Conservation (phyloP, 2,329 filamentous ascomycete species). For the Talaromyces sp. region DNA sequence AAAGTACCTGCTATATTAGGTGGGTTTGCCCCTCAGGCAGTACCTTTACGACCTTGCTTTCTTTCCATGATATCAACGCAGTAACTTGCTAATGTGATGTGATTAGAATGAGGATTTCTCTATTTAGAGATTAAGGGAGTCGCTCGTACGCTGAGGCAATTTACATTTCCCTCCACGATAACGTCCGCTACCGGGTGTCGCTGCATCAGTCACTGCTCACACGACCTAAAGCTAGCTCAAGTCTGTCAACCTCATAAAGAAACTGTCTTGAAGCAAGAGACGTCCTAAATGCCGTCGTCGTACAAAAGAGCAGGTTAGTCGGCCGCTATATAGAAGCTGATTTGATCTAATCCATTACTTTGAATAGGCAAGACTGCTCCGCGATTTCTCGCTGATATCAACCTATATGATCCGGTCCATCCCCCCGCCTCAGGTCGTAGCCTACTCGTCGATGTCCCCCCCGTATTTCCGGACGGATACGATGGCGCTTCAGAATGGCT, state of each 20-base stretch:
- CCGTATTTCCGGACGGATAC: conserved; percentile 43
- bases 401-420: conserved; percentile 45
- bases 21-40: conserved; percentile 16
- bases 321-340: conserved; percentile 22
- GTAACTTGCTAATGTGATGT: background rate
- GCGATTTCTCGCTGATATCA: conserved; percentile 46
- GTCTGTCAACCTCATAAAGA: background rate
- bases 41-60: conserved; percentile 10
- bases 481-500: conserved; percentile 35
- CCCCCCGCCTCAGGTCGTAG: conserved; percentile 47
- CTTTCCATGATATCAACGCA: background rate
- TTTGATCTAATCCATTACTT: background rate
- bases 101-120: background rate
- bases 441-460: conserved; percentile 57
- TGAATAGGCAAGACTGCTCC: conserved; percentile 49
- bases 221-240: background rate
- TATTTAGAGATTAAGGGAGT: background rate
- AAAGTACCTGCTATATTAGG: conserved; percentile 8
- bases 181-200: background rate
- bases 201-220: background rate
- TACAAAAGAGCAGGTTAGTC: conserved; percentile 33
- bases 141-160: background rate
- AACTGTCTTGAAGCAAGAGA: background rate
- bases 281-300: conserved; percentile 24
- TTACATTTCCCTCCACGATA: background rate